phyloP scores from a whole-genome alignment of 1,284 basidiomycete species.

The Paramarasmius palmivorus region DNA sequence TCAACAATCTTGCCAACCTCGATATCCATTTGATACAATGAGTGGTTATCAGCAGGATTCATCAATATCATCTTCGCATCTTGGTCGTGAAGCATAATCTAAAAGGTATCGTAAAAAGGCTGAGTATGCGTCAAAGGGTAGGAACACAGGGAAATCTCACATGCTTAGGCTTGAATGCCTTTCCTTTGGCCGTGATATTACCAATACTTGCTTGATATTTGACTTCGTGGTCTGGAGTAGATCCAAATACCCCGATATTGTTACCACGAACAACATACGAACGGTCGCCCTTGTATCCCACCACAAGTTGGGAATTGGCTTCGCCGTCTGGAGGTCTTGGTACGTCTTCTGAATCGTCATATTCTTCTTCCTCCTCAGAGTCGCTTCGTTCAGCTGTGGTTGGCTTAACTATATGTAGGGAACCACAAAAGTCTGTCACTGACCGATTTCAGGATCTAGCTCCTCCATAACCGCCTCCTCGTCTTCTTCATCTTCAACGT shows the following conservation, averaged over 20 bases:
- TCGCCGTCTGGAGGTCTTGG: constrained; percentile 54
- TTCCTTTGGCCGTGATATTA: constrained; percentile 84
- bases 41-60: constrained; percentile 83
- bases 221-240: constrained; percentile 76
- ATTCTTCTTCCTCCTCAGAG: constrained; percentile 59
- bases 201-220: constrained; percentile 91
- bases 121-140: neutral
- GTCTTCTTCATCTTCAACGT: constrained; percentile 72
- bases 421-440: neutral
- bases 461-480: constrained; percentile 74
- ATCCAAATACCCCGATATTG: constrained; percentile 97
- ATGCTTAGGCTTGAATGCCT: constrained; percentile 84
- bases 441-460: constrained; percentile 52
- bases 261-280: constrained; percentile 96
- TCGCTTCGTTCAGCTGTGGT: constrained; percentile 43
- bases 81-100: constrained; percentile 98
- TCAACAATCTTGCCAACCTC: constrained; percentile 97
- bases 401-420: constrained; percentile 6
- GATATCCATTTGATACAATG: constrained; percentile 91
- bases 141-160: constrained; percentile 40
- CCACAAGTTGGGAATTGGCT: constrained; percentile 86
- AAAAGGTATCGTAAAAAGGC: constrained; percentile 7
- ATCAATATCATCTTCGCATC: constrained; percentile 95
- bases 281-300: constrained; percentile 95
- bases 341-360: constrained; percentile 45